A percentile compares a stretch with the other conserved stretches of the same genome.
These are phyloP conservation scores for Limnanthes douglasii DNA, from an alignment of 345 rosid genomes.

Conservation along the genomic window DNA sequence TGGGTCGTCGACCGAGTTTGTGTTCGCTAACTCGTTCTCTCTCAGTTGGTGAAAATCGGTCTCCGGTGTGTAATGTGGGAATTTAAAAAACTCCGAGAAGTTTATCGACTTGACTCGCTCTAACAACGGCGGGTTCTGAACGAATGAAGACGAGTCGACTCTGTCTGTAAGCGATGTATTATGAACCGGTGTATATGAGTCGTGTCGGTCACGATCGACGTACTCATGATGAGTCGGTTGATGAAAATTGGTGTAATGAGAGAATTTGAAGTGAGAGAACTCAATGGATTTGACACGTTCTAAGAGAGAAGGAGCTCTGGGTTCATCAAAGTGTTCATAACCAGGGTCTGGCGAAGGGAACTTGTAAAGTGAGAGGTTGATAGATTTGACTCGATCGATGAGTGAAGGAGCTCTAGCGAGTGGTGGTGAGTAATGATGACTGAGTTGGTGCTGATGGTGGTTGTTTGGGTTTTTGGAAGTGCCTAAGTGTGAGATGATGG, in stretches of 20 bases:
- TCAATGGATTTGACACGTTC: slow-evolving; percentile 54
- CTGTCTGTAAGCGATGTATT: slow-evolving; percentile 5
- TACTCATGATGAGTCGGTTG: slow-evolving; percentile 6
- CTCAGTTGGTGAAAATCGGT: slow-evolving; percentile 10
- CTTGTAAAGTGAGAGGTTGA: slow-evolving; percentile 22
- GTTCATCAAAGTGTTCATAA: slow-evolving; percentile 4
- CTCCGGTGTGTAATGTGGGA: slow-evolving; percentile 11
- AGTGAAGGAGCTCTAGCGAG: slow-evolving; percentile 33
- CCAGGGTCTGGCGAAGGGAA: slow-evolving; percentile 10
- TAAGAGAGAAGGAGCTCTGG: slow-evolving; percentile 37
- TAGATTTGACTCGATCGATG: slow-evolving; percentile 32
- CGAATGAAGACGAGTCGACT: slow-evolving; percentile 14
- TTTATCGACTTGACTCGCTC: no score
- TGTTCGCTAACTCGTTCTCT: slow-evolving; percentile 8
- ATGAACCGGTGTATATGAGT: slow-evolving; percentile 3
- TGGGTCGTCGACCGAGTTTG: slow-evolving; percentile 7
- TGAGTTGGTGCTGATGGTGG: slow-evolving; percentile 5
- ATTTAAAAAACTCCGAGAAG: no score
- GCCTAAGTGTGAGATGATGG: slow-evolving; percentile 26
- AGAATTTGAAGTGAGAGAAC: slow-evolving; percentile 11
- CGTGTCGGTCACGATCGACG: slow-evolving; percentile 8
- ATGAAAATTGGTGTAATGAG: slow-evolving; percentile 7
- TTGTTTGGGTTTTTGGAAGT: no score
- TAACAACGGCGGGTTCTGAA: no score
- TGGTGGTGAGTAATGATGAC: slow-evolving; percentile 7